Conservation (phyloP, 768 basidiomycete genomes). For the Rhodotorula diobovata region DNA sequence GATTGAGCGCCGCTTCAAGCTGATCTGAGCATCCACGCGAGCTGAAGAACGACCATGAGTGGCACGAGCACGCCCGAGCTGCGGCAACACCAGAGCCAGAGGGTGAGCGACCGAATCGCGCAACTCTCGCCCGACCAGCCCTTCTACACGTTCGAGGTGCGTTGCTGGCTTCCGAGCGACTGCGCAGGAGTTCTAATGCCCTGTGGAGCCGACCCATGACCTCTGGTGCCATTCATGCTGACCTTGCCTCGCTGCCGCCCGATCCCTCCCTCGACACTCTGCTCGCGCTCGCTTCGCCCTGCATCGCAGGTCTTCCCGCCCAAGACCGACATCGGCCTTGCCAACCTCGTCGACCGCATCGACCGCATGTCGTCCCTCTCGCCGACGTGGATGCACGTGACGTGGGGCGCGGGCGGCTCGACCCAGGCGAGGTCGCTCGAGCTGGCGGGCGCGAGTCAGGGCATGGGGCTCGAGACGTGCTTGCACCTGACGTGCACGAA, state of each 20-base stretch:
- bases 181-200: too few relatives aligned
- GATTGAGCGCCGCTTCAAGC: not conserved
- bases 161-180: not conserved
- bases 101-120: slow-evolving; percentile 66
- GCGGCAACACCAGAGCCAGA: slow-evolving; percentile 44
- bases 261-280: not conserved
- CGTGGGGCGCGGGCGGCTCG: slow-evolving; percentile 95
- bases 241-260: not conserved
- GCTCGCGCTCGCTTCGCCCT: not conserved
- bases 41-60: not conserved
- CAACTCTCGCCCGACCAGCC: slow-evolving; percentile 53
- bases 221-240: too few relatives aligned
- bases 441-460: slow-evolving; percentile 71
- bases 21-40: not conserved
- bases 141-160: slow-evolving; percentile 80
- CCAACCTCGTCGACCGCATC: slow-evolving; percentile 84
- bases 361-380: slow-evolving; percentile 68
- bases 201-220: too few relatives aligned
- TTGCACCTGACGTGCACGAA: slow-evolving; percentile 99
- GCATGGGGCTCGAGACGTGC: slow-evolving; percentile 88
- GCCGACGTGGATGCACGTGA: slow-evolving; percentile 82
- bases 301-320: slow-evolving; percentile 75
- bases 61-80: slow-evolving; percentile 25
- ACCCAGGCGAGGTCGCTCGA: slow-evolving; percentile 84
- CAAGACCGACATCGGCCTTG: slow-evolving; percentile 78